A percentile compares a stretch with the other conserved stretches of the same genome.
Evolutionary conservation across 768 basidiomycete genomes (phyloP).

Genomic region (Cystobasidium tubakii): DNA sequence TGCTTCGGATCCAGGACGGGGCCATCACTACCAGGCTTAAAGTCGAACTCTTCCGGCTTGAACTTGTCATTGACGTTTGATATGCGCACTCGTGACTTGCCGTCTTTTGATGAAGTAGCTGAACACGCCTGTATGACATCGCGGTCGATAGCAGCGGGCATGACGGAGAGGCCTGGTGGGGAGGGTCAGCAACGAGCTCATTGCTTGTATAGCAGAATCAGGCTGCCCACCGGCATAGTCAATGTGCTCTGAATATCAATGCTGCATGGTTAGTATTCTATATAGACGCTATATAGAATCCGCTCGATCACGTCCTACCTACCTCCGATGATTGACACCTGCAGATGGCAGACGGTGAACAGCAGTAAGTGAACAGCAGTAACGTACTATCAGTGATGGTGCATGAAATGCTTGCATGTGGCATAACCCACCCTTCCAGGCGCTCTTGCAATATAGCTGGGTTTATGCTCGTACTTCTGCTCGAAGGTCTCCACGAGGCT

Average conservation of each 20-base stretch:
- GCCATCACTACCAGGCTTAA: neutral
- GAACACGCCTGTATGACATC: constrained; percentile 45
- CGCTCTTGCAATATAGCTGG: constrained; percentile 45
- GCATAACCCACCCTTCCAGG: constrained; percentile 41
- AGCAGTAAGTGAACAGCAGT: no score
- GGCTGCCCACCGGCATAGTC: constrained; percentile 46
- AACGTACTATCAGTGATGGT: no score
- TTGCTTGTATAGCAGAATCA: constrained; percentile 18
- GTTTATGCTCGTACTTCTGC: constrained; percentile 37
- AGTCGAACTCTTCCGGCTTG: constrained; percentile 40
- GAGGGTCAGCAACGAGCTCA: constrained; percentile 6
- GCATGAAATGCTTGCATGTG: neutral
- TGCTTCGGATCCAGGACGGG: constrained; percentile 25
- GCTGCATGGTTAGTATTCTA: neutral
- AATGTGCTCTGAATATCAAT: constrained; percentile 44
- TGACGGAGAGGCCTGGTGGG: constrained; percentile 35
- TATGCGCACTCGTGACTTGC: constrained; percentile 37
- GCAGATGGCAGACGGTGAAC: neutral
- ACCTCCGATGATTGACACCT: constrained; percentile 46
- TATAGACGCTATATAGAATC: neutral
- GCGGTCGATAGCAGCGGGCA: constrained; percentile 46
- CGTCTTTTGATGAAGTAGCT: constrained; percentile 4
- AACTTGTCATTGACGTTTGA: constrained; percentile 42
- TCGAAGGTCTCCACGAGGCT: constrained; percentile 39
- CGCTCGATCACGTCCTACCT: neutral